Percentiles rank a stretch among this genome's conserved stretches.
Evolutionary conservation across 1,139 yeast species (phyloP).

Genomic region (Pichia sp.): DNA sequence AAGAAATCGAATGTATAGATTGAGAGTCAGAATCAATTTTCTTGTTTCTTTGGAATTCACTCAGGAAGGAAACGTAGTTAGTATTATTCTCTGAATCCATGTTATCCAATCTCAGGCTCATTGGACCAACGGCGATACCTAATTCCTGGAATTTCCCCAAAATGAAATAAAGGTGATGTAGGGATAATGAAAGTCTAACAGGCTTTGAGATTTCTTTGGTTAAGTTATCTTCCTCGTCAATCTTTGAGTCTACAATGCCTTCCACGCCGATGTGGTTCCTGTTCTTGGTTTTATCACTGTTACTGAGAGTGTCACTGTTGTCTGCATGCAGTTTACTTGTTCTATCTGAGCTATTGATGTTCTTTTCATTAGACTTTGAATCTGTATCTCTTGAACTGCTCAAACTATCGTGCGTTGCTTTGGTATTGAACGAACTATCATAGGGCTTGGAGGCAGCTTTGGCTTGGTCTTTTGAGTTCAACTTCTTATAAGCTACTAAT

Average conservation of each 20-base stretch:
- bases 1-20: constrained; percentile 58
- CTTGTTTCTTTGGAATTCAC: constrained; percentile 43
- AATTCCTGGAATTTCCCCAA: constrained; percentile 54
- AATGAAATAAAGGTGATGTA: constrained; percentile 60
- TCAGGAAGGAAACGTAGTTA: constrained; percentile 38
- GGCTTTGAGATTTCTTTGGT: constrained; percentile 35
- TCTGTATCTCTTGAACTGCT: background rate
- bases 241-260: background rate
- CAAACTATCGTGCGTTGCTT: background rate
- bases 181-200: constrained; percentile 50
- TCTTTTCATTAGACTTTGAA: background rate
- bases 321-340: background rate
- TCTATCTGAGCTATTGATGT: background rate
- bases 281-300: background rate
- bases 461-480: constrained; percentile 31
- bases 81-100: constrained; percentile 51
- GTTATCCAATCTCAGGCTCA: constrained; percentile 54
- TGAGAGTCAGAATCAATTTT: constrained; percentile 52
- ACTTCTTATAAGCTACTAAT: constrained; percentile 32
- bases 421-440: background rate
- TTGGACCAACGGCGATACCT: constrained; percentile 57
- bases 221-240: constrained; percentile 13
- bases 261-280: background rate
- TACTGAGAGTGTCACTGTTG: background rate
- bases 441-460: constrained; percentile 17